Base-by-base conservation (phyloP, 345 rosid genomes). In the Gossypium mustelinum region DNA sequence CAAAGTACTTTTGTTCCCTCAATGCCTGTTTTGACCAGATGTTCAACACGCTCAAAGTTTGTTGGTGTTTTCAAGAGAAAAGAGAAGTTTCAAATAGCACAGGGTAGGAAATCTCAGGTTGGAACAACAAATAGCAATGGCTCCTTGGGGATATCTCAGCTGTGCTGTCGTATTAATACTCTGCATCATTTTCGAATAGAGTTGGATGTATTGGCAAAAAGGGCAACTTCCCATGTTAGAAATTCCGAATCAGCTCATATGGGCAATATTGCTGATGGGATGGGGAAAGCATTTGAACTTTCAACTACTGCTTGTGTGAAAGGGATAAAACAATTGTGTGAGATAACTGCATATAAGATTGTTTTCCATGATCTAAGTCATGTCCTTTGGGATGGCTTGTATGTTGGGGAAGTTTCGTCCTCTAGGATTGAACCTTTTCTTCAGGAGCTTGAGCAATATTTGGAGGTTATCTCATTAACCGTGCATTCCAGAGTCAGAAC, bases 401-500 rank as follows among this genome's bases (percentile, higher is more conserved):
- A 91, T 55, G 80, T 85, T 0, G 96, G 97, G 60, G 95, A 91
- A 61, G 90, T 84, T 57, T 85, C 95, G 39, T 87, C 92, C 68
- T 87, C 97, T 14, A 86, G 98, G 84, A 87, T 92, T 8, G 98
- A 92, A 66, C 87, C 84, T 45, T 90, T 91, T 83, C 90, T 91
- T 75, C 88, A 84, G 81, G 97, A 93, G 75, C 93, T 95, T 14
- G 98, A 95, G 77, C 85, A 83, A 34, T 85, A 85, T 72, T 82
- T 95, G 75, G 89, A 86, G 85, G 81, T 87, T 2, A 86, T 95
- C 24, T 87, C 99, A 2, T 84, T 88, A 14, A 80, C 89, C 0
- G 90, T 93, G 73, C 94, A 93, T n/a, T 97, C 93, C 73, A 86
- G 97, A 83, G 94, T 89, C 70, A 84, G 94, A 54, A 89, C 99